phyloP scores from a whole-genome alignment of 805 yeast genomes.

The Debaryomyces castellii region DNA sequence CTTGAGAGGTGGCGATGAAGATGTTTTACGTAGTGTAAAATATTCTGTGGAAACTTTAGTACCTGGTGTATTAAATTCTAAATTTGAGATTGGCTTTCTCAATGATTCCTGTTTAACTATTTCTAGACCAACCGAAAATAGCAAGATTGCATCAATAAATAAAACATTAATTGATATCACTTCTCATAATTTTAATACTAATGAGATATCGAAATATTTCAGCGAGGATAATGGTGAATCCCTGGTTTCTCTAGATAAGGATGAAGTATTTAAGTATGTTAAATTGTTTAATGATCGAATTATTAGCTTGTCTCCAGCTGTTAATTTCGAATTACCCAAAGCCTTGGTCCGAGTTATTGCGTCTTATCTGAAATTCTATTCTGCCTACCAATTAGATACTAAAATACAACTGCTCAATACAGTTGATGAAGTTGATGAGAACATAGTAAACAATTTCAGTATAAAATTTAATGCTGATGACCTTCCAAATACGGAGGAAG shows the following conservation, averaged over 20 bases:
- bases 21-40: slow-evolving; percentile 63
- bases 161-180: background rate
- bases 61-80: slow-evolving; percentile 73
- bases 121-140: background rate
- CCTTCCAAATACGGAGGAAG: slow-evolving; percentile 38
- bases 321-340: slow-evolving; percentile 69
- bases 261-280: slow-evolving; percentile 35
- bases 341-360: slow-evolving; percentile 54
- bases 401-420: slow-evolving; percentile 18
- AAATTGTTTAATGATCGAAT: slow-evolving; percentile 47
- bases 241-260: slow-evolving; percentile 24
- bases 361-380: slow-evolving; percentile 41
- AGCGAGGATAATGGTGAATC: slow-evolving; percentile 14
- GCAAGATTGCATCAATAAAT: background rate
- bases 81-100: slow-evolving; percentile 57
- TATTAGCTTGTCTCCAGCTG: slow-evolving; percentile 84
- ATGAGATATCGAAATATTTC: slow-evolving; percentile 4
- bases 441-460: slow-evolving; percentile 24
- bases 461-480: slow-evolving; percentile 22
- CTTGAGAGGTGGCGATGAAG: slow-evolving; percentile 75
- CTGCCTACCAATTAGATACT: slow-evolving; percentile 17
- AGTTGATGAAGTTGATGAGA: slow-evolving; percentile 25
- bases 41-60: slow-evolving; percentile 78
- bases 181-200: slow-evolving; percentile 5
- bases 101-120: slow-evolving; percentile 15